These are phyloP conservation scores for Populus davidiana DNA, from an alignment of 345 rosid species.

Conservation along the genomic window DNA sequence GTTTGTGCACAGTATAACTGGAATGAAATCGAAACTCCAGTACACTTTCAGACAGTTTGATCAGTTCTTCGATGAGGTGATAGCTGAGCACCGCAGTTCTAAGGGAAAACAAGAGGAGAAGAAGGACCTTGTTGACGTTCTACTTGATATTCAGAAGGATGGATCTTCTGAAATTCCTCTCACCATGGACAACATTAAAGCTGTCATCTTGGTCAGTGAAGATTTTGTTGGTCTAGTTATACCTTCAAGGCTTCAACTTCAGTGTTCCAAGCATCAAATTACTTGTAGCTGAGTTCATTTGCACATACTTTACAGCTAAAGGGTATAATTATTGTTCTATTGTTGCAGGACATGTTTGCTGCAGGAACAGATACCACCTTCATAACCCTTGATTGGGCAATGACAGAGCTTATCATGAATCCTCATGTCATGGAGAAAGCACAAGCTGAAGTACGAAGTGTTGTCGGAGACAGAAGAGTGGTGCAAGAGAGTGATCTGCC, in stretches of 20 bases:
- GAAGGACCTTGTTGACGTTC: conserved; percentile 23
- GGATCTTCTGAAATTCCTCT: conserved; percentile 14
- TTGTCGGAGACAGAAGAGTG: conserved; percentile 6
- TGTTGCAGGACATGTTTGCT: conserved; percentile 27
- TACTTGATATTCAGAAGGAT: conserved; percentile 20
- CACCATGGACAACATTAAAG: conserved; percentile 21
- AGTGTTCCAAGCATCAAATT: neutral
- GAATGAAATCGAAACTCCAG: conserved; percentile 18
- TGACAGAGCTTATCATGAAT: conserved; percentile 25
- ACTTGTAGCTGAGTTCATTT: neutral
- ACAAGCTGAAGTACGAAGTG: conserved; percentile 19
- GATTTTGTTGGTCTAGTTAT: neutral
- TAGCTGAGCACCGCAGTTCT: conserved; percentile 14
- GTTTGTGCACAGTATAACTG: conserved; percentile 22
- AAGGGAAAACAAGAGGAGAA: conserved; percentile 2
- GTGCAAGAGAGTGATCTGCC: conserved; percentile 17
- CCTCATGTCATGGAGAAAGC: conserved; percentile 20
- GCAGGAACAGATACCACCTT: conserved; percentile 26
- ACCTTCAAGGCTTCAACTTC: neutral
- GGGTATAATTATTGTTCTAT: neutral
- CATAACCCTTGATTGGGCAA: conserved; percentile 27
- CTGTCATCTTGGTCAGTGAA: conserved; percentile 20
- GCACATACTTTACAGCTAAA: neutral
- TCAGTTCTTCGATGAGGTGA: conserved; percentile 22
- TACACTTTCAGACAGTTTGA: conserved; percentile 13